Evolutionary conservation across 1,139 yeast species (phyloP), one percentile per base, ranked within the genome.

Genomic region (Hanseniaspora sp.): DNA sequence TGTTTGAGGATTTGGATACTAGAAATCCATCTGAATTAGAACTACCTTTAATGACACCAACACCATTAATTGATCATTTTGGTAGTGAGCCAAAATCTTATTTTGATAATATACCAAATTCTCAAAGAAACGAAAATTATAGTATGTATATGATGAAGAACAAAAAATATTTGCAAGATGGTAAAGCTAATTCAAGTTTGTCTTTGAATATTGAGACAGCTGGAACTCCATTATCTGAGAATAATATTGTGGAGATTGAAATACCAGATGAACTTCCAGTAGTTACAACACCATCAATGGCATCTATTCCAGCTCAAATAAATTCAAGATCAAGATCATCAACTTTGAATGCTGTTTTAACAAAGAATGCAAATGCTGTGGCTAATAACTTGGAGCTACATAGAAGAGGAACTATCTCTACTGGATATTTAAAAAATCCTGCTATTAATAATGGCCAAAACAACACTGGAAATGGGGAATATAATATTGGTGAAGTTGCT

Each of bases 1-100:
- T 87, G 39, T 87, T 87, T 65, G 88, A 83, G 54, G 77, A 72
- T 44, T 60, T 62, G 23, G 69, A 64, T 28, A 67, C 59, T 2
- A 62, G 60, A 38, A 60, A 62, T n/a, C 65, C 60, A 8, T 64
- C 35, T 58, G 59, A 64, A 1, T 62, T 66, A 11, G 62, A 58
- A 39, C 55, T 60, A 2, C 56, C 65, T 3, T 62, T 69, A 5
- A 56, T 69, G 39, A 62, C 66, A 18, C 58, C 63, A 7, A 48
- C 55, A 2, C 41, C 58, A 9, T 41, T 47, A 45, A 28, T n/a
- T 2, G 55, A 53, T 15, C 31, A 23, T 35, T 43, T 40, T 47
- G 55, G 48, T 5, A 44, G 38, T 31, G 52, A 53, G 13, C 54
- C 42, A 23, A 51, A 51, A 31, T 51, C 54, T 9, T 51, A 51